Evolutionary conservation across 2,329 filamentous ascomycete genomes (phyloP), one percentile per base, ranked within the genome.

Genomic region (Furcasterigmium sp.): DNA sequence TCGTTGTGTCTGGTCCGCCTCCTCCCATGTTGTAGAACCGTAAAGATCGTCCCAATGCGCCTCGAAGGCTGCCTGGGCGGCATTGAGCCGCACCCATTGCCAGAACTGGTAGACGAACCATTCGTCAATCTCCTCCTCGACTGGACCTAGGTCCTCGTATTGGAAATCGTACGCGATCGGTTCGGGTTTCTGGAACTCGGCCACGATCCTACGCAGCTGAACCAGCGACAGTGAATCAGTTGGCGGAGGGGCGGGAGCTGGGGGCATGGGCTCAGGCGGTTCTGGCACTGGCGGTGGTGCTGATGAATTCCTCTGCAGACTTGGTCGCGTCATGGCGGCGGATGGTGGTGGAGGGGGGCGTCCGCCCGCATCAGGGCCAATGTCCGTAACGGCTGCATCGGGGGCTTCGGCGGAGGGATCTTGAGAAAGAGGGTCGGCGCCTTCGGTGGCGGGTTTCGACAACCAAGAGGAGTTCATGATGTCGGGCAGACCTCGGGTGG

Each of bases 51-150:
- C 67, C 87, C 87, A 95, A 57, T 84, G 78, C 59, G 80, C 78
- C 50, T 90, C 80, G 57, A 95, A 97, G 3, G 84, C 82, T 29
- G 80, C 74, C 57, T 87, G 87, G 17, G 87, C 84, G 42, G 83
- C 79, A 42, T 86, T 77, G 39, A 96, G 72, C 56, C 91, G 84
- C 37, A 84, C 76, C 67, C 87, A 87, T 60, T 97, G 91, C 64
- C 87, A 86, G 49, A 89, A 83, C 54, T 86, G 85, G 65, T 97
- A 96, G 42, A 85, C 82, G 64, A 98, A 98, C 93, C 93, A 98
- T 67, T 98, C 93, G 60, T 97, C 89, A 38, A 98, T 75, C 69
- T 98, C 93, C 50, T 93, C 88, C 15, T 87, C 81, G 54, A 95
- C 84, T 1, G 80, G 70, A 18, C 84, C 82, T 44, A 78, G 76